Evolutionary conservation across 495 filamentous ascomycete species (phyloP).

Genomic region (Corynascus novoguineensis): DNA sequence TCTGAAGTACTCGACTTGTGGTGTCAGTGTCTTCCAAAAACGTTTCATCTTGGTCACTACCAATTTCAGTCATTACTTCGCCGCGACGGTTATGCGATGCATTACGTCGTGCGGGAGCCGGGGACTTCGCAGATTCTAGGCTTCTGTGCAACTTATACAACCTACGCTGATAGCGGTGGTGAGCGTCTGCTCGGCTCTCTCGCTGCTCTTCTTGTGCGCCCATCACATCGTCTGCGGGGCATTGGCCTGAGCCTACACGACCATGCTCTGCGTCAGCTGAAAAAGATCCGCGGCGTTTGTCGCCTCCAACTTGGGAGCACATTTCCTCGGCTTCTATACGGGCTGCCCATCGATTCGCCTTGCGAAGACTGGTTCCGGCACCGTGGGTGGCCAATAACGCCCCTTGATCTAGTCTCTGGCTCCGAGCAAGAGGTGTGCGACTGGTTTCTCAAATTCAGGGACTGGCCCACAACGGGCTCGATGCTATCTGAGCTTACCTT

Average conservation of each 20-base stretch:
- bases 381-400: constrained; percentile 51
- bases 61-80: constrained; percentile 50
- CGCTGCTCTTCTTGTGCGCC: constrained; percentile 52
- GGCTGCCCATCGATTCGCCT: constrained; percentile 43
- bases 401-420: constrained; percentile 31
- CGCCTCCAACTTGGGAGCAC: constrained; percentile 56
- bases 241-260: constrained; percentile 54
- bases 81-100: constrained; percentile 56
- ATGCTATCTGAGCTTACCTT: constrained; percentile 39
- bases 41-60: constrained; percentile 40
- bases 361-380: constrained; percentile 54
- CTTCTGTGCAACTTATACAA: constrained; percentile 57
- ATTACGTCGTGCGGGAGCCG: constrained; percentile 55
- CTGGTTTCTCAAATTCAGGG: constrained; percentile 49
- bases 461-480: constrained; percentile 42
- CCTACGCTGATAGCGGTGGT: constrained; percentile 46
- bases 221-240: constrained; percentile 48
- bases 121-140: constrained; percentile 47
- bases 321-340: constrained; percentile 56
- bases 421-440: constrained; percentile 50
- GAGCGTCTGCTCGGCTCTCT: constrained; percentile 54
- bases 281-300: constrained; percentile 47
- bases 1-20: constrained; percentile 43
- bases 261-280: constrained; percentile 49
- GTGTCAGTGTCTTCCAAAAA: constrained; percentile 43